Conservation (phyloP, 2,329 filamentous ascomycete species). For the Diaporthe eres region DNA sequence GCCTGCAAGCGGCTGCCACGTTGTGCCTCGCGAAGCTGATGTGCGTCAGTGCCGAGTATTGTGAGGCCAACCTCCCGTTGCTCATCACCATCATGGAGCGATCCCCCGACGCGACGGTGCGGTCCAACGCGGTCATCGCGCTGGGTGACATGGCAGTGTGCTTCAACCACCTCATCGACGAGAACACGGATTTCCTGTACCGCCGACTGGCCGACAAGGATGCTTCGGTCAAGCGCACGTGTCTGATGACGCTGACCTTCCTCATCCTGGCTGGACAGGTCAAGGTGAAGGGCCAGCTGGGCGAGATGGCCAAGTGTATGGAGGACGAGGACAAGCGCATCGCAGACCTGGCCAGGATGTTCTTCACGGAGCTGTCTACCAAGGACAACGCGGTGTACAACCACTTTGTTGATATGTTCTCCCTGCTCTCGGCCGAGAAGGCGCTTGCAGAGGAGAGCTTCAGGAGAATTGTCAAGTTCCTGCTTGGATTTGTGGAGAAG, state of each 20-base stretch:
- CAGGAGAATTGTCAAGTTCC: conserved; percentile 88
- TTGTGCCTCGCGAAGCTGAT: conserved; percentile 97
- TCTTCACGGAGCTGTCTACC: conserved; percentile 96
- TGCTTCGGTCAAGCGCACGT: conserved; percentile 93
- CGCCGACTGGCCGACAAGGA: conserved; percentile 91
- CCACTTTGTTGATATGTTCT: conserved; percentile 99
- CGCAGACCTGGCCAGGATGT: conserved; percentile 94
- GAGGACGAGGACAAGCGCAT: conserved; percentile 97
- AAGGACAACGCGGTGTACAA: conserved; percentile 99
- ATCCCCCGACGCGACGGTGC: conserved; percentile 90
- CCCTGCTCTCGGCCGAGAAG: conserved; percentile 85
- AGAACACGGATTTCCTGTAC: conserved; percentile 99
- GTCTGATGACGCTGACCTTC: conserved; percentile 98
- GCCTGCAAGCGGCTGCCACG: conserved; percentile 92
- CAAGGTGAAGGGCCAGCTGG: conserved; percentile 98
- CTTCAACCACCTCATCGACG: conserved; percentile 99
- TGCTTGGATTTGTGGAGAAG: conserved; percentile 98
- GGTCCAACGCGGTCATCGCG: conserved; percentile 96
- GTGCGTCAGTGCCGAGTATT: conserved; percentile 98
- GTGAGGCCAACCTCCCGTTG: conserved; percentile 90
- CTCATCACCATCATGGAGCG: conserved; percentile 98
- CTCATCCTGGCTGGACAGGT: conserved; percentile 96
- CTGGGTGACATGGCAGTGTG: conserved; percentile 99
- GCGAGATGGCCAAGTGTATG: conserved; percentile 99
- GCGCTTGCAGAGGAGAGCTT: conserved; percentile 88